A percentile compares a stretch with the other conserved stretches of the same genome.
Conservation (phyloP, 2,329 filamentous ascomycete genomes). For the Aspergillus fructus region DNA sequence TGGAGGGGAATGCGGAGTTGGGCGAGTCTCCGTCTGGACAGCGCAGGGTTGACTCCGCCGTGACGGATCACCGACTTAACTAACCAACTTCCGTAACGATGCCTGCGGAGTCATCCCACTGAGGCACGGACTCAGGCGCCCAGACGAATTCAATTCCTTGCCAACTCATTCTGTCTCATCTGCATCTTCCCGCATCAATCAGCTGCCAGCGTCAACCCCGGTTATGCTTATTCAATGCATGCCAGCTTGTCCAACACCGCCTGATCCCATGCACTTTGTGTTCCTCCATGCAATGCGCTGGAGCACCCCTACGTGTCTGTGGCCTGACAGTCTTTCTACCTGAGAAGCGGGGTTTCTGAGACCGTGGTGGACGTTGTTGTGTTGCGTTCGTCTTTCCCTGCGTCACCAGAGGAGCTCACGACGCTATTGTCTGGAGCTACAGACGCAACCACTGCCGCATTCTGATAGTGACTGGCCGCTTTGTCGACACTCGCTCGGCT, state of each 20-base stretch:
- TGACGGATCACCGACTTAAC: not conserved
- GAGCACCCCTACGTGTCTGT: constrained; percentile 19
- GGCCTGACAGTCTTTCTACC: constrained; percentile 7
- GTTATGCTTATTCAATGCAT: constrained; percentile 17
- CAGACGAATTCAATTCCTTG: not conserved
- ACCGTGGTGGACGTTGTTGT: constrained; percentile 8
- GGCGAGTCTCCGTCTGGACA: not conserved
- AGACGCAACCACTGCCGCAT: constrained; percentile 11
- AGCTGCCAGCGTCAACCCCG: constrained; percentile 9
- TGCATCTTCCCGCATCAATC: constrained; percentile 15
- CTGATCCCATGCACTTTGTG: constrained; percentile 16
- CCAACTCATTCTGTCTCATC: constrained; percentile 11
- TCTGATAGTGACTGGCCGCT: constrained; percentile 6
- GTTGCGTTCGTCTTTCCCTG: constrained; percentile 13
- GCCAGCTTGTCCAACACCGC: constrained; percentile 17
- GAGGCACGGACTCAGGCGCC: not conserved
- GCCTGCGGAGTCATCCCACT: not conserved
- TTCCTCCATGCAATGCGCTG: constrained; percentile 14
- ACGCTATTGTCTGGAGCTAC: constrained; percentile 9
- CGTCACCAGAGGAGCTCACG: constrained; percentile 4
- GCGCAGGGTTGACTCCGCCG: not conserved
- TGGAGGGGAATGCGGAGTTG: constrained; percentile 2
- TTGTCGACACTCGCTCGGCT: constrained; percentile 4
- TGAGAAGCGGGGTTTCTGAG: constrained; percentile 14
- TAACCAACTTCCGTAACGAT: not conserved